Evolutionary conservation across 495 filamentous ascomycete genomes (phyloP).

Genomic region (Penicillium macrosclerotiorum): DNA sequence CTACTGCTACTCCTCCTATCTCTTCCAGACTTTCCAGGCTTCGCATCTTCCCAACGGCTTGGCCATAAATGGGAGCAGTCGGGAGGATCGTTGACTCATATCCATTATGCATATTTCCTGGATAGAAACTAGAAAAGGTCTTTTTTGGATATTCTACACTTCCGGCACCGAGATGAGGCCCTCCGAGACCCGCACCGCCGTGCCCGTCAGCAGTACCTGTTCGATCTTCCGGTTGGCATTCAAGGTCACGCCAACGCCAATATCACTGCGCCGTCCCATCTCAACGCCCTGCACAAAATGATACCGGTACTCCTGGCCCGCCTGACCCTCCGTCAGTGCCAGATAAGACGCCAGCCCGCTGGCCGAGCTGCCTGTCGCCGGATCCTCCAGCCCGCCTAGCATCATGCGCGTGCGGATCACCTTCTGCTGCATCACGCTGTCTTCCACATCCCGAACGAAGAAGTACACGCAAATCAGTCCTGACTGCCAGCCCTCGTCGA

Average conservation of each 20-base stretch:
- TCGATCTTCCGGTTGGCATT: constrained; percentile 36
- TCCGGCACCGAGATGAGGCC: constrained; percentile 38
- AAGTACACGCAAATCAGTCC: constrained; percentile 57
- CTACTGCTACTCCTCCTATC: too few relatives aligned
- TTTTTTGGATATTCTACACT: too few relatives aligned
- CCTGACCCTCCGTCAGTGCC: constrained; percentile 39
- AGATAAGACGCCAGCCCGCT: constrained; percentile 59
- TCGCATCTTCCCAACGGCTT: too few relatives aligned
- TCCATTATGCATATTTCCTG: too few relatives aligned
- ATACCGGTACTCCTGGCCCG: constrained; percentile 37
- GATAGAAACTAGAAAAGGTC: too few relatives aligned
- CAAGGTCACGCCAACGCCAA: constrained; percentile 44
- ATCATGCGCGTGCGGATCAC: constrained; percentile 48
- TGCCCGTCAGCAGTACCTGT: constrained; percentile 53
- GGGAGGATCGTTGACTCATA: too few relatives aligned
- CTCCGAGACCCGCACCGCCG: constrained; percentile 58
- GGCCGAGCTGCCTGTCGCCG: constrained; percentile 68
- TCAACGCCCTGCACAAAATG: constrained; percentile 72
- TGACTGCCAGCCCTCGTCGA: constrained; percentile 60
- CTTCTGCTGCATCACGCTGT: constrained; percentile 23
- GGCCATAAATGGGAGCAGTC: too few relatives aligned
- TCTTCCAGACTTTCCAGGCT: too few relatives aligned
- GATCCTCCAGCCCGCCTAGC: constrained; percentile 58
- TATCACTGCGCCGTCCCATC: constrained; percentile 69
- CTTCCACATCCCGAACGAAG: constrained; percentile 48